These are phyloP conservation scores for Drechslerella dactyloides DNA, from an alignment of 2,329 filamentous ascomycete species.

Conservation along the genomic window DNA sequence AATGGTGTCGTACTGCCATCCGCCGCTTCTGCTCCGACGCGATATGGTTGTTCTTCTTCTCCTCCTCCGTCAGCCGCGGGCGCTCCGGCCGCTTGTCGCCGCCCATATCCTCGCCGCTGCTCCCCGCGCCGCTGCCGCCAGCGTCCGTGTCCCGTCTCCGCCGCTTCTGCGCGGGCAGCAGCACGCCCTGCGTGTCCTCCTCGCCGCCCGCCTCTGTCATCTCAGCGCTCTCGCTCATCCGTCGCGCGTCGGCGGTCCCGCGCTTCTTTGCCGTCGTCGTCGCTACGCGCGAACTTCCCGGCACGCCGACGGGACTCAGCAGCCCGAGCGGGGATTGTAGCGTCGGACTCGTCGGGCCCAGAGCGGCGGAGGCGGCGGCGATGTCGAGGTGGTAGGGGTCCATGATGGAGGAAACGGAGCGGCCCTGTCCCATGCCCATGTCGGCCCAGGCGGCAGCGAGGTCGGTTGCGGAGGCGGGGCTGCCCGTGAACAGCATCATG, in stretches of 20 bases:
- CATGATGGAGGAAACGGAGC: constrained; percentile 49
- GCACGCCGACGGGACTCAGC: constrained; percentile 13
- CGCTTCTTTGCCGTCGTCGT: constrained; percentile 9
- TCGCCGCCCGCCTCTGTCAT: constrained; percentile 17
- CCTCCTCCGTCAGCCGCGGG: constrained; percentile 70
- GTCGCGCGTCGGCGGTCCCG: constrained; percentile 4
- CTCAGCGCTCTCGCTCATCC: constrained; percentile 6
- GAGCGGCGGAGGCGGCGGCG: neutral
- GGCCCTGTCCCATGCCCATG: constrained; percentile 49
- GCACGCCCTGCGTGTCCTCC: neutral
- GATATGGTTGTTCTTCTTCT: constrained; percentile 78
- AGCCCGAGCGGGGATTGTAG: constrained; percentile 21
- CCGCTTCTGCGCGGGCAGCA: constrained; percentile 29
- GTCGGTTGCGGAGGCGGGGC: constrained; percentile 17
- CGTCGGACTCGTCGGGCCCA: constrained; percentile 21
- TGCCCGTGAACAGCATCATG: constrained; percentile 48
- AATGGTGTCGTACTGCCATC: constrained; percentile 49
- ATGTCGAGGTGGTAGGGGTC: constrained; percentile 45
- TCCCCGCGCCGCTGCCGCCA: neutral
- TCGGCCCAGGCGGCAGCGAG: constrained; percentile 41
- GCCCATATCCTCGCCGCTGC: constrained; percentile 31
- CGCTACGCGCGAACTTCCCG: constrained; percentile 2
- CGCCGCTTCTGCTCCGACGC: constrained; percentile 67
- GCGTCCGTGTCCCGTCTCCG: constrained; percentile 37
- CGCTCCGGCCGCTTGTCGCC: constrained; percentile 60